Evolutionary conservation across 768 basidiomycete genomes (phyloP), one percentile per base, ranked within the genome.

Genomic region (Mycena alexandri): DNA sequence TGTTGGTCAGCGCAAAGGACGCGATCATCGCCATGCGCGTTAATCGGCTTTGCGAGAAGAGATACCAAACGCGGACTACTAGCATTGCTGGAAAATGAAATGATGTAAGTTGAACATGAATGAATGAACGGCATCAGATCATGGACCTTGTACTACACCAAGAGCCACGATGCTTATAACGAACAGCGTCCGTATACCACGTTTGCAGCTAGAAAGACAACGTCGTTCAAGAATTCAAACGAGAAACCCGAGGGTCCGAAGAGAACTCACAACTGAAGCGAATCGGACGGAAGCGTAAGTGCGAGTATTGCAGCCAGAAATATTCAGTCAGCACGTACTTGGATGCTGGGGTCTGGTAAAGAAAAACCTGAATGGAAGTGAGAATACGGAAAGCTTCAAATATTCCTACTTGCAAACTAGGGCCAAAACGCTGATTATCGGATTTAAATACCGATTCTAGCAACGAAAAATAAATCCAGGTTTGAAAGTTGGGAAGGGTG

Each of bases 31-130:
- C 69, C 25, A 75, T 64, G 50, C 75, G 78, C 36, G 80, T 67
- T 12, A 38, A 7, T 34, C 61, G 74, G 52, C 75, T 77, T 34
- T 74, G 73, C 7, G 79, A 76, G 63, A 82, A 83, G 48, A 83
- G 77, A 68, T 81, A 81, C 81, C 81, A 84, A 29, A 82, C 77
- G 33, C 83, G 78, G 43, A 78, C 71, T 36, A 80, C 77, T 17
- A 83, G 76, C 46, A 82, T 81, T 22, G 77, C 82, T 84, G 50
- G 29, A 41, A 42, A 9, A 36, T 46, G 44, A 63, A 34, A 34
- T 29, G 14, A 57, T 38, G 57, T 58, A 34, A 63, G 62, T n/a
- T 21, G 33, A 1, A 29, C 25, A 54, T 21, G 34, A 10, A 36
- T 54, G 63, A 50, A 41, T 42, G 34, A 19, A n/a, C 13, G 5